Evolutionary conservation across 1,284 basidiomycete genomes (phyloP).

Genomic region (Exobasidium rhododendri): DNA sequence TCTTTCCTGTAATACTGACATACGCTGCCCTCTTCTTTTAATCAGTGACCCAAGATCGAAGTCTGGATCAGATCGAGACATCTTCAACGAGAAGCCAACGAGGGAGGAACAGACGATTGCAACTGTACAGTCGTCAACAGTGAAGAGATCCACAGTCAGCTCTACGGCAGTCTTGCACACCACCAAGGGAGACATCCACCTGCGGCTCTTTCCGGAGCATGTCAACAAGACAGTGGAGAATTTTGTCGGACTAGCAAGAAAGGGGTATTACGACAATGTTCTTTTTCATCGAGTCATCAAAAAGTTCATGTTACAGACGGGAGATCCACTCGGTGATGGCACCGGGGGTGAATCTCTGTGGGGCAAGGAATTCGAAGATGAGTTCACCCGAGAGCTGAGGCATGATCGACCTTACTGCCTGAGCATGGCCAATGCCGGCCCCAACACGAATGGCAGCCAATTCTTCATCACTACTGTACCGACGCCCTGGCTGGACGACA

Average conservation of each 20-base stretch:
- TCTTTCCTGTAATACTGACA: no score
- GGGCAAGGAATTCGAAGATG: constrained; percentile 92
- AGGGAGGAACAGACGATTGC: constrained; percentile 93
- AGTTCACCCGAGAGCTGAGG: constrained; percentile 80
- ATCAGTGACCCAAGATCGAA: constrained; percentile 48
- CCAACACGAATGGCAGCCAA: constrained; percentile 85
- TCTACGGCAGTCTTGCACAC: constrained; percentile 80
- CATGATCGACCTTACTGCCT: constrained; percentile 96
- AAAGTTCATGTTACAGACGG: constrained; percentile 99
- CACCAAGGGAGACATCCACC: constrained; percentile 80
- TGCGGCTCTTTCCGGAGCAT: constrained; percentile 83
- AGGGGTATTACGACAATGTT: constrained; percentile 86
- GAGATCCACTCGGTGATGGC: constrained; percentile 93
- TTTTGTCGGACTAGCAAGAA: constrained; percentile 88
- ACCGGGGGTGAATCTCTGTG: constrained; percentile 92
- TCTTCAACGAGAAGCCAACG: constrained; percentile 97
- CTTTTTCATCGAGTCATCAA: constrained; percentile 97
- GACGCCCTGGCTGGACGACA: constrained; percentile 78
- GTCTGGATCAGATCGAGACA: constrained; percentile 86
- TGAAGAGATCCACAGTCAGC: constrained; percentile 13
- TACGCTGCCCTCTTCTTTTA: constrained; percentile 9
- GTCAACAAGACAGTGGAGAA: constrained; percentile 95
- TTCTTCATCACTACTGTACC: constrained; percentile 98
- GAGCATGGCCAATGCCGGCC: constrained; percentile 97
- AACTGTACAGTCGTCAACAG: not conserved